Percentiles rank a stretch among this genome's conserved stretches.
Conservation (phyloP, 768 basidiomycete genomes). For the Russula olivacea region DNA sequence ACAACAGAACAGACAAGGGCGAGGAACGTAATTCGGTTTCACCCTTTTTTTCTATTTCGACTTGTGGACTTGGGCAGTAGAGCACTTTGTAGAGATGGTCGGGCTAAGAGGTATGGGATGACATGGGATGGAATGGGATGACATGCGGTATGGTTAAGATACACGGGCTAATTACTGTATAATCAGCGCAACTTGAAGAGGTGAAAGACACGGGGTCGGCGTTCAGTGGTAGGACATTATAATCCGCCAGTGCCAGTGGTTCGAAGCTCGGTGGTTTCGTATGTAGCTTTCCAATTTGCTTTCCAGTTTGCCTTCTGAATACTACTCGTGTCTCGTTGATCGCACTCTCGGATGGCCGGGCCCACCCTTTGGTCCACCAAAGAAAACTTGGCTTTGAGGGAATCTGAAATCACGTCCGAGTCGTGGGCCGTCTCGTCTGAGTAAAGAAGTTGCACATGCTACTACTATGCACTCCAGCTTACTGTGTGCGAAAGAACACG, state of each 20-base stretch:
- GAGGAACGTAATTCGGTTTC: neutral
- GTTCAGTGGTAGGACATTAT: neutral
- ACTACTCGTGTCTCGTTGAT: neutral
- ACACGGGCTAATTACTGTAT: constrained; percentile 17
- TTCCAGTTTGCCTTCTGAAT: constrained; percentile 2
- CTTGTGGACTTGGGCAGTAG: constrained; percentile 13
- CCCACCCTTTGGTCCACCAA: too few relatives aligned
- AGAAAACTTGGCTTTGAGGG: too few relatives aligned
- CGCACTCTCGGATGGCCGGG: neutral
- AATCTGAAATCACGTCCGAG: too few relatives aligned
- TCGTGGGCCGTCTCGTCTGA: too few relatives aligned
- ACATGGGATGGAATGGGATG: constrained; percentile 2
- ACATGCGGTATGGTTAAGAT: constrained; percentile 11
- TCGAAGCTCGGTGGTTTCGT: neutral
- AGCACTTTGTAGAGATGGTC: neutral
- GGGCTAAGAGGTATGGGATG: neutral
- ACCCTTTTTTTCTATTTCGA: constrained; percentile 1
- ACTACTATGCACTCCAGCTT: too few relatives aligned
- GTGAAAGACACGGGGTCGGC: neutral
- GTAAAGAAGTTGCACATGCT: too few relatives aligned
- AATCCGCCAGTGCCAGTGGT: neutral
- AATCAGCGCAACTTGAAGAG: constrained; percentile 5
- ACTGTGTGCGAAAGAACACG: too few relatives aligned
- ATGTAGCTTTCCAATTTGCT: neutral
- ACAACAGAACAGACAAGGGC: neutral